Conservation (phyloP, 805 yeast genomes). For the Pichia rugopelliculosa region DNA sequence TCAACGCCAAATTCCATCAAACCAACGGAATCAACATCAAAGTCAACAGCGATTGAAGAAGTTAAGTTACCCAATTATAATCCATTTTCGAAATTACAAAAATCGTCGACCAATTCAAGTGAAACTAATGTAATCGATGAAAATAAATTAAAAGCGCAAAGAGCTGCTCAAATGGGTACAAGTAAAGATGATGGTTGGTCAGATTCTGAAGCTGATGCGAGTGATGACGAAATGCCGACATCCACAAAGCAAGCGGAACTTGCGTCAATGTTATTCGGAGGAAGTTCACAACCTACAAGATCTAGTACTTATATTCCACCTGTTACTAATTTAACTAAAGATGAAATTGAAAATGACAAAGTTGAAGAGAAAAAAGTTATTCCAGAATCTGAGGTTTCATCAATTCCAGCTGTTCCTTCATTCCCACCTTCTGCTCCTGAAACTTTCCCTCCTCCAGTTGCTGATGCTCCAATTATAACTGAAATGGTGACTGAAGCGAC, state of each 20-base stretch:
- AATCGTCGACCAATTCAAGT: conserved; percentile 11
- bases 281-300: conserved; percentile 23
- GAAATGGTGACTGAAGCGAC: too few relatives aligned
- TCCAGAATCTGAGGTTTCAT: neutral
- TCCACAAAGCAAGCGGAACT: conserved; percentile 50
- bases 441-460: conserved; percentile 1
- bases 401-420: neutral
- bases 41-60: neutral
- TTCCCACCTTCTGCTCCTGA: conserved; percentile 4
- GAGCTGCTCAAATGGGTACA: conserved; percentile 62
- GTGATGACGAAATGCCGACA: conserved; percentile 40
- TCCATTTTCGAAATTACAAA: conserved; percentile 53
- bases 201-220: conserved; percentile 35
- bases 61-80: conserved; percentile 28
- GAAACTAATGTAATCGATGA: conserved; percentile 38
- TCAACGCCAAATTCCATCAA: conserved; percentile 9
- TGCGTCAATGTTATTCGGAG: conserved; percentile 49
- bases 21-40: neutral
- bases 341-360: neutral
- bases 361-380: neutral
- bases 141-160: conserved; percentile 57
- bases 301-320: conserved; percentile 17
- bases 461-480: neutral
- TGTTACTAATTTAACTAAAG: neutral
- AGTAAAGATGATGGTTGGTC: conserved; percentile 34